phyloP scores from a whole-genome alignment of 495 filamentous ascomycete genomes.

The Cudoniella acicularis region DNA sequence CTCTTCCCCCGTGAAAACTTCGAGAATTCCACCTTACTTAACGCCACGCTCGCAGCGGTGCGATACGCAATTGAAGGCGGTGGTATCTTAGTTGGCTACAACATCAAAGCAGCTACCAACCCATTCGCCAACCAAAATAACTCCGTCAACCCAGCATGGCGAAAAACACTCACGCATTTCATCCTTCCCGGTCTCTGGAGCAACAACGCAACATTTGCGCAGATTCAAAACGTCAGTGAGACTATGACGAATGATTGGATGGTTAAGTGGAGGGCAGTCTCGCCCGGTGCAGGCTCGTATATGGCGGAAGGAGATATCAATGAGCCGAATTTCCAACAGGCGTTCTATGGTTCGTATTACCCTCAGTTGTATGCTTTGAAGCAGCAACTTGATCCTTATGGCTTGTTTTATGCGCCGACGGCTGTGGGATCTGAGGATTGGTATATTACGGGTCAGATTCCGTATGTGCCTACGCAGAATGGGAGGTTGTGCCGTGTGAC shows the following conservation, averaged over 20 bases:
- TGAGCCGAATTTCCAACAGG: constrained; percentile 47
- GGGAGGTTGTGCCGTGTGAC: constrained; percentile 11
- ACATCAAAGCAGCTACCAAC: constrained; percentile 18
- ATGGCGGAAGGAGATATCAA: constrained; percentile 42
- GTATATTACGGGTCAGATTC: constrained; percentile 24
- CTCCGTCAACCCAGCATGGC: constrained; percentile 56
- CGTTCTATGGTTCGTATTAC: constrained; percentile 52
- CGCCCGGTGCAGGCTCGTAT: constrained; percentile 42
- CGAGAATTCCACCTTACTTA: constrained; percentile 27
- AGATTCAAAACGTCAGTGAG: constrained; percentile 27
- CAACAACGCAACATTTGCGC: constrained; percentile 29
- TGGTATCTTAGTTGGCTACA: constrained; percentile 37
- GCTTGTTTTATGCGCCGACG: constrained; percentile 54
- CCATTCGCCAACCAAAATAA: constrained; percentile 33
- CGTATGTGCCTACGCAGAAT: constrained; percentile 14
- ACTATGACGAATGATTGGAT: constrained; percentile 36
- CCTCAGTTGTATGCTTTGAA: constrained; percentile 42
- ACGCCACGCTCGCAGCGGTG: constrained; percentile 23
- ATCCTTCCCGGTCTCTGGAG: constrained; percentile 33
- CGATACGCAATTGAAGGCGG: constrained; percentile 45
- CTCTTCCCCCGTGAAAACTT: constrained; percentile 53
- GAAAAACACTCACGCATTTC: constrained; percentile 41
- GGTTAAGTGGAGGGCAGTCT: constrained; percentile 31
- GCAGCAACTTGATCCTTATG: constrained; percentile 52
- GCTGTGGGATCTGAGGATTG: constrained; percentile 63